phyloP scores from a whole-genome alignment of 2,329 filamentous ascomycete species.

The Fonsecaea nubica region DNA sequence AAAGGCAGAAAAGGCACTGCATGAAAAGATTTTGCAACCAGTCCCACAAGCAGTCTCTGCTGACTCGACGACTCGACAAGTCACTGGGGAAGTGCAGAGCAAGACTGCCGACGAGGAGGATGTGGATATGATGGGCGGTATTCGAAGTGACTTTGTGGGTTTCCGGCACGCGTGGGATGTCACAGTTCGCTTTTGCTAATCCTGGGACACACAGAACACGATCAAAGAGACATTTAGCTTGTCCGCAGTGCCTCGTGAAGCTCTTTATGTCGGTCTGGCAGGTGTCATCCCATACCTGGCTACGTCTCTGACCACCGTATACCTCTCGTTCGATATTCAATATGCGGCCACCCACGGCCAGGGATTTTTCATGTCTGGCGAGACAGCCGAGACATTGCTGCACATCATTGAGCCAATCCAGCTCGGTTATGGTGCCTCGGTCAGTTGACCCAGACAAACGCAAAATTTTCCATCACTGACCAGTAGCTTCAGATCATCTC shows the following conservation, averaged over 20 bases:
- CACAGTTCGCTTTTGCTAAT: conserved; percentile 6
- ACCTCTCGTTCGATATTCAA: conserved; percentile 82
- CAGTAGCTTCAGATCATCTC: conserved; percentile 72
- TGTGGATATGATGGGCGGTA: conserved; percentile 59
- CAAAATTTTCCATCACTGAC: conserved; percentile 17
- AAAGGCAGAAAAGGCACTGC: conserved; percentile 57
- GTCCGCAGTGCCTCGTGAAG: conserved; percentile 68
- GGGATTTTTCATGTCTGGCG: conserved; percentile 69
- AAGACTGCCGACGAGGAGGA: conserved; percentile 47
- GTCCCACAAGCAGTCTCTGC: conserved; percentile 67
- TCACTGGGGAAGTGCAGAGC: conserved; percentile 53
- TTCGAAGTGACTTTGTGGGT: conserved; percentile 66
- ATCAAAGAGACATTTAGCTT: conserved; percentile 75
- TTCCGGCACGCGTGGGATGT: not conserved
- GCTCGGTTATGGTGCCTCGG: conserved; percentile 86
- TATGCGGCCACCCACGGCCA: conserved; percentile 66
- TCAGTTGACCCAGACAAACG: conserved; percentile 52
- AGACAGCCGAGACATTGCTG: conserved; percentile 74
- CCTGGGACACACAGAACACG: conserved; percentile 56
- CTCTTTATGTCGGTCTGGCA: conserved; percentile 72
- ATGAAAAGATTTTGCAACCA: conserved; percentile 64
- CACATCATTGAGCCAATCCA: conserved; percentile 83
- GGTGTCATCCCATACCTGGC: conserved; percentile 85
- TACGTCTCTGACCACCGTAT: conserved; percentile 82
- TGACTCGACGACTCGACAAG: conserved; percentile 62